Percentiles rank a stretch among this genome's conserved stretches.
Conservation (phyloP, 2,329 filamentous ascomycete genomes). For the Magnaporthiopsis rhizophila region DNA sequence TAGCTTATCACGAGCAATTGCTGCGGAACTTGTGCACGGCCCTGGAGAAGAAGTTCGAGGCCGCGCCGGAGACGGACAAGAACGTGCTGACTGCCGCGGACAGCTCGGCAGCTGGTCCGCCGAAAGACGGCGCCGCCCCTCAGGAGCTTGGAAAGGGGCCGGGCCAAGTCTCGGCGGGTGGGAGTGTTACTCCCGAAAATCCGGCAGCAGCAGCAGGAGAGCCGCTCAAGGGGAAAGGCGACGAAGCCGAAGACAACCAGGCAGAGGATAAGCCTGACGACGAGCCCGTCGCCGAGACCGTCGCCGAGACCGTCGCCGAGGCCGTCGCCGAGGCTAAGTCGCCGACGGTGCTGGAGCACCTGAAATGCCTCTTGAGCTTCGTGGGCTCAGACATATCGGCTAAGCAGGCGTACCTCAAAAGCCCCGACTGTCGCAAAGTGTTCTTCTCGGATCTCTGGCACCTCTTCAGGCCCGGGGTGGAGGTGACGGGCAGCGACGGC, state of each 20-base stretch:
- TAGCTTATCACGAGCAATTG: background rate
- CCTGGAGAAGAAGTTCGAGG: background rate
- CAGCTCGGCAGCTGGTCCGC: background rate
- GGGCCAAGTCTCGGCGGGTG: no score
- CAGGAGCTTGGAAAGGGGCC: no score
- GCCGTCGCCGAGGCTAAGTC: background rate
- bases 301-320: no score
- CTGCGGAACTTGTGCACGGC: background rate
- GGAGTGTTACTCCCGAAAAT: no score
- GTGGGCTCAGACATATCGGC: conserved; percentile 9
- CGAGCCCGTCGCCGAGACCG: no score
- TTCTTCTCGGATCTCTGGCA: conserved; percentile 19
- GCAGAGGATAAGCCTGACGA: background rate
- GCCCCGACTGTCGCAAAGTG: conserved; percentile 10
- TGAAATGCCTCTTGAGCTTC: conserved; percentile 8
- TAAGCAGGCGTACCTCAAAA: conserved; percentile 10
- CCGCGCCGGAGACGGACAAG: background rate
- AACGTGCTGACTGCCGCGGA: background rate
- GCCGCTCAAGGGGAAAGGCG: background rate
- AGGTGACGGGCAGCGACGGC: conserved; percentile 13
- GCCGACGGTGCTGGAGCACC: background rate
- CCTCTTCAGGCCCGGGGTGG: conserved; percentile 16
- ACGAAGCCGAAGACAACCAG: no score
- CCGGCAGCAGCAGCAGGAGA: no score
- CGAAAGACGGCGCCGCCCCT: background rate